phyloP scores from a whole-genome alignment of 768 basidiomycete species.

The Suillus spraguei region DNA sequence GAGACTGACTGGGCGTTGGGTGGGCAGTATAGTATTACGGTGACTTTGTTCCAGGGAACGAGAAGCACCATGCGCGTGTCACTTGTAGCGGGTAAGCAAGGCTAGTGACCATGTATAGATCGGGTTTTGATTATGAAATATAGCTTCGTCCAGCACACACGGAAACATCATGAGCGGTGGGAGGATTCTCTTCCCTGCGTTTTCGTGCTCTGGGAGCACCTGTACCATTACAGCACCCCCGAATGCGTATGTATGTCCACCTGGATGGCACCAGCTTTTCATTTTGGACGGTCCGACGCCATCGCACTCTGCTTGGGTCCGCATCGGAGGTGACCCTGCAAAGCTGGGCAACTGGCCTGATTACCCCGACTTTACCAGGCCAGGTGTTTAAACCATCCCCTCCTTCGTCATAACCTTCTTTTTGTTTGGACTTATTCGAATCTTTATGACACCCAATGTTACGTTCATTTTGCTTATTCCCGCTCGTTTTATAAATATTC shows the following conservation, averaged over 20 bases:
- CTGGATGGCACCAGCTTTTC: constrained; percentile 78
- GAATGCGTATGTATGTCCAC: constrained; percentile 65
- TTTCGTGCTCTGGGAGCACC: constrained; percentile 66
- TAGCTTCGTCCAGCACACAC: constrained; percentile 75
- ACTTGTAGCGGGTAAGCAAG: constrained; percentile 60
- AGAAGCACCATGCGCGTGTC: constrained; percentile 57
- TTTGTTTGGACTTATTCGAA: not conserved
- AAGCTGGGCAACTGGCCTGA: constrained; percentile 74
- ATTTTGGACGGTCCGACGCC: constrained; percentile 80
- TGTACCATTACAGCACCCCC: constrained; percentile 83
- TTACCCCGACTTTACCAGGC: constrained; percentile 65
- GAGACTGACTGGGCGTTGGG: constrained; percentile 67
- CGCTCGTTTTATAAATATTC: not conserved
- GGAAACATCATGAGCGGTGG: constrained; percentile 74
- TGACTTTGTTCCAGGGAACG: constrained; percentile 41
- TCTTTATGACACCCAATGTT: not conserved
- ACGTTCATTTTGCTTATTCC: not conserved
- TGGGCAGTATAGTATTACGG: constrained; percentile 53
- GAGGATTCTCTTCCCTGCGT: constrained; percentile 71
- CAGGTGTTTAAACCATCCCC: constrained; percentile 50
- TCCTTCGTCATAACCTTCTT: not conserved
- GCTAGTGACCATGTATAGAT: not conserved
- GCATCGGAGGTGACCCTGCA: constrained; percentile 78
- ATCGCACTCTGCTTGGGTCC: constrained; percentile 71
- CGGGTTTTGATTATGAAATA: constrained; percentile 13